Conservation (phyloP, 2,329 filamentous ascomycete genomes). For the Neonectria ditissima region DNA sequence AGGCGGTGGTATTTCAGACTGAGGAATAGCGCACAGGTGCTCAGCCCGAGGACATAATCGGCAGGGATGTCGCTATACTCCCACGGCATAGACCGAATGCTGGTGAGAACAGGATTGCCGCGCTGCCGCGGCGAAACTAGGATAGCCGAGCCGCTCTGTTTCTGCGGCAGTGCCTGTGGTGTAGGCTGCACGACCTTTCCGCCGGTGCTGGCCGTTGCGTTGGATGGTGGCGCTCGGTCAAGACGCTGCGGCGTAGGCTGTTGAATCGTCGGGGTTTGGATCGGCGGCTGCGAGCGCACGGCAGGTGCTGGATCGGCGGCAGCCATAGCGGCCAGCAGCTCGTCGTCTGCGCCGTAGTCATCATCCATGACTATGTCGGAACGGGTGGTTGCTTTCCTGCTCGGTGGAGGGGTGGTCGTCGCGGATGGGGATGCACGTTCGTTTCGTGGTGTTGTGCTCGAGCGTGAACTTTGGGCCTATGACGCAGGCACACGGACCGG, state of each 20-base stretch:
- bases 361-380: constrained; percentile 58
- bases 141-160: constrained; percentile 77
- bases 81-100: constrained; percentile 87
- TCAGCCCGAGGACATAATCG: constrained; percentile 88
- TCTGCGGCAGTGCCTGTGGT: constrained; percentile 82
- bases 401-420: not conserved
- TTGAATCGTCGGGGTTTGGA: constrained; percentile 55
- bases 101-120: constrained; percentile 90
- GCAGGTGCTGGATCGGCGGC: constrained; percentile 55
- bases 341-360: constrained; percentile 69
- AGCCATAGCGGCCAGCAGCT: constrained; percentile 67
- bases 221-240: constrained; percentile 61
- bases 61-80: constrained; percentile 97
- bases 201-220: constrained; percentile 36
- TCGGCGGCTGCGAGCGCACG: constrained; percentile 47
- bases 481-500: not conserved
- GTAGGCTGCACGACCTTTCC: constrained; percentile 84
- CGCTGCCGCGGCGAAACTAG: constrained; percentile 93
- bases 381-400: too few relatives aligned
- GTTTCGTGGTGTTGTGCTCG: not conserved
- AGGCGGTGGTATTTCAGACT: constrained; percentile 97
- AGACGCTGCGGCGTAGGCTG: constrained; percentile 68
- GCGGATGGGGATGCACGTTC: not conserved
- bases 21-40: constrained; percentile 91
- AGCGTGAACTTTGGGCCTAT: constrained; percentile 17